phyloP scores from a whole-genome alignment of 768 basidiomycete genomes.

The Psilocybe azurescens region DNA sequence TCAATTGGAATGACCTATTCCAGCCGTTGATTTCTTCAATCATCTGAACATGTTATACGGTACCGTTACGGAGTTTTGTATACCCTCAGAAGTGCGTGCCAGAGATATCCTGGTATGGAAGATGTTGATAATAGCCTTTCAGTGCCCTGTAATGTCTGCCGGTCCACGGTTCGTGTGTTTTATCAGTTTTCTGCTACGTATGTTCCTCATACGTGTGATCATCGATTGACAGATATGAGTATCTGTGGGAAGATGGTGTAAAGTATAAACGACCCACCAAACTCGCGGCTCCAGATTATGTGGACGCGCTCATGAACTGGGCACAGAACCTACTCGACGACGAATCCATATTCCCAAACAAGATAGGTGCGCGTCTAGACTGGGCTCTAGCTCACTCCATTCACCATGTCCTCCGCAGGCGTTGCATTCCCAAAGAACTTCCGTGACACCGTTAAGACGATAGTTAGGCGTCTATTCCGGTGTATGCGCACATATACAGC shows the following conservation, averaged over 20 bases:
- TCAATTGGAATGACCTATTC: neutral
- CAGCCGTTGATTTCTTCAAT: slow-evolving; percentile 99
- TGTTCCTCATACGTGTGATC: neutral
- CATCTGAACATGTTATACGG: slow-evolving; percentile 99
- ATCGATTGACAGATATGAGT: slow-evolving; percentile 72
- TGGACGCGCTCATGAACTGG: slow-evolving; percentile 99
- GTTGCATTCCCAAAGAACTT: slow-evolving; percentile 92
- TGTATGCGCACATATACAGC: slow-evolving; percentile 99
- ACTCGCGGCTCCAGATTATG: slow-evolving; percentile 94
- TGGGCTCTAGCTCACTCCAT: slow-evolving; percentile 1
- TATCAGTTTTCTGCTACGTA: neutral
- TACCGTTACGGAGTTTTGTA: slow-evolving; percentile 98
- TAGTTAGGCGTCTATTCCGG: slow-evolving; percentile 93
- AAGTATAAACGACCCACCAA: slow-evolving; percentile 92
- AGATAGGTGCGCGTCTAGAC: slow-evolving; percentile 68
- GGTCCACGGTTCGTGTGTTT: slow-evolving; percentile 75
- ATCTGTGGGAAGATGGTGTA: slow-evolving; percentile 92
- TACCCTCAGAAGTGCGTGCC: slow-evolving; percentile 76
- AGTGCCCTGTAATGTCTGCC: slow-evolving; percentile 98
- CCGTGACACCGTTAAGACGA: slow-evolving; percentile 88
- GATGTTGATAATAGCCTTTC: slow-evolving; percentile 7
- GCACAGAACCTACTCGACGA: slow-evolving; percentile 92
- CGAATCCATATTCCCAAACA: slow-evolving; percentile 90
- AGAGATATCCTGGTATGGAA: slow-evolving; percentile 2
- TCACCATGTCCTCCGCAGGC: slow-evolving; percentile 49